Conservation (phyloP, 116 monocot genomes). For the Trichopus zeylanicus region DNA sequence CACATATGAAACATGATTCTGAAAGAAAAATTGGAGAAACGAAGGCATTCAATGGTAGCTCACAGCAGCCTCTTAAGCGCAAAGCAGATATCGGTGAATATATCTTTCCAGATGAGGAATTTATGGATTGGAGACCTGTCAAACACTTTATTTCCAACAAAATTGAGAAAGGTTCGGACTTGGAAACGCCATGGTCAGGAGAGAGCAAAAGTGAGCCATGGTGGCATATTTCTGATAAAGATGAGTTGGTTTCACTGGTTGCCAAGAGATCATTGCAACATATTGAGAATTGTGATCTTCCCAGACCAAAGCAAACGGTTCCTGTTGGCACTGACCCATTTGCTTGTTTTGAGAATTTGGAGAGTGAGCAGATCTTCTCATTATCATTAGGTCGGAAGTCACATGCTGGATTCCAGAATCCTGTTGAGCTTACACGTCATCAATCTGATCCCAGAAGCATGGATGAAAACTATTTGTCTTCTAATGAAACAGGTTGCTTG, state of each 20-base stretch:
- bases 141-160: slow-evolving; percentile 36
- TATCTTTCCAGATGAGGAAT: slow-evolving; percentile 25
- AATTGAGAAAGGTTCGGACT: slow-evolving; percentile 19
- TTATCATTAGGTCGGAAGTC: slow-evolving; percentile 29
- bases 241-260: slow-evolving; percentile 76
- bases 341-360: slow-evolving; percentile 28
- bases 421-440: slow-evolving; percentile 11
- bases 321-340: slow-evolving; percentile 36
- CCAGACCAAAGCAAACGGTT: slow-evolving; percentile 43
- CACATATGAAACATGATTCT: slow-evolving; percentile 24
- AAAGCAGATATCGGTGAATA: slow-evolving; percentile 21
- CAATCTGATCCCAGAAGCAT: slow-evolving; percentile 15
- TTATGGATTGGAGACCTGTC: slow-evolving; percentile 26
- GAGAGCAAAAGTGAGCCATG: slow-evolving; percentile 51
- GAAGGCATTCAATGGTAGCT: slow-evolving; percentile 19
- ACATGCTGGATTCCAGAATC: slow-evolving; percentile 10
- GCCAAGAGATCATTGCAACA: slow-evolving; percentile 60
- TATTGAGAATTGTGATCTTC: slow-evolving; percentile 89
- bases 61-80: slow-evolving; percentile 17
- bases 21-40: slow-evolving; percentile 22
- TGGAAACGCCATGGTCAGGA: slow-evolving; percentile 22
- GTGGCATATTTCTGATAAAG: slow-evolving; percentile 77
- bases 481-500: slow-evolving; percentile 4
- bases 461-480: slow-evolving; percentile 16
- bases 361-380: slow-evolving; percentile 19